phyloP scores from a whole-genome alignment of 441 rosid genomes.

The Syzygium syzygioides region DNA sequence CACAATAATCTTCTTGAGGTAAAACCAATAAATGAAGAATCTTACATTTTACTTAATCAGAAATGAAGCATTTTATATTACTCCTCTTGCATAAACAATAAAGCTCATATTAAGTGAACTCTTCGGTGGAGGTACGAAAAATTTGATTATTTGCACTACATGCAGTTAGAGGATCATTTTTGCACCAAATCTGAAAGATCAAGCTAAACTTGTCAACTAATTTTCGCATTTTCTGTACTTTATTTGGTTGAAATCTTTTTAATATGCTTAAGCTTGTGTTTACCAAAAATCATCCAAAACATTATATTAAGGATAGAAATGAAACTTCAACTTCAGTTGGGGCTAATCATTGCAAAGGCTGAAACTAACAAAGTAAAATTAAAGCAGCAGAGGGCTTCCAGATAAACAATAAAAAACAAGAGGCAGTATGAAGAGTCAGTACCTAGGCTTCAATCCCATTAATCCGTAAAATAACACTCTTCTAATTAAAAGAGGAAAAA shows the following conservation, averaged over 20 bases:
- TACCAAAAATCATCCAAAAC: not conserved
- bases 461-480: not conserved
- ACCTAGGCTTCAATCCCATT: not conserved
- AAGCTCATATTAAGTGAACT: not conserved
- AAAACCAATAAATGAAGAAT: not conserved
- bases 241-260: not conserved
- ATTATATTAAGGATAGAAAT: not conserved
- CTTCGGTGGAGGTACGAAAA: not conserved
- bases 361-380: not conserved
- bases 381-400: not conserved
- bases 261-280: not conserved
- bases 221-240: not conserved
- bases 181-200: not conserved
- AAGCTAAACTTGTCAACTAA: not conserved
- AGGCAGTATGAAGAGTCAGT: not conserved
- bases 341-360: not conserved
- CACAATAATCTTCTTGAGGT: not conserved
- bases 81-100: not conserved
- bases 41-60: not conserved
- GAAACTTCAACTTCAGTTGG: not conserved
- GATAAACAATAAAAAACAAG: not conserved
- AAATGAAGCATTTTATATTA: not conserved
- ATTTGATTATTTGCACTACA: not conserved
- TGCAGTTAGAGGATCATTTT: not conserved
- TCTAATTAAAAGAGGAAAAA: not conserved